phyloP scores from a whole-genome alignment of 805 yeast genomes.

The Babjeviella inositovora region DNA sequence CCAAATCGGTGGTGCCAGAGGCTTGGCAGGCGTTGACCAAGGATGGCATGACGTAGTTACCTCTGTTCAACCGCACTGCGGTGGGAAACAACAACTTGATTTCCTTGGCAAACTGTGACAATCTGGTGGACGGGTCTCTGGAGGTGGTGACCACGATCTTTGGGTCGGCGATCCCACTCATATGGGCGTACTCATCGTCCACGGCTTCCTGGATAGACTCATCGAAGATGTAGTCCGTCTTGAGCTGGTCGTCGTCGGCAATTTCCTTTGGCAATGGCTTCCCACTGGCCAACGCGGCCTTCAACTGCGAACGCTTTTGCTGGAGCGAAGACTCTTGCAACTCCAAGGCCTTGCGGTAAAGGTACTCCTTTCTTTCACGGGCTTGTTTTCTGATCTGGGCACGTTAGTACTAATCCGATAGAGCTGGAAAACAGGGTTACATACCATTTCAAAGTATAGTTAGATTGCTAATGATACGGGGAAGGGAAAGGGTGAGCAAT shows the following conservation, averaged over 20 bases:
- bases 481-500: too few species aligned
- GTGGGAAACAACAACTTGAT: slow-evolving; percentile 82
- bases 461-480: too few species aligned
- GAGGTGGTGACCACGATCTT: slow-evolving; percentile 86
- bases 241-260: slow-evolving; percentile 73
- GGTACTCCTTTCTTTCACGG: slow-evolving; percentile 87
- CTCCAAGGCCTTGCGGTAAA: slow-evolving; percentile 78
- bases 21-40: slow-evolving; percentile 71
- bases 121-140: slow-evolving; percentile 73
- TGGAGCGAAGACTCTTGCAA: slow-evolving; percentile 77
- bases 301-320: slow-evolving; percentile 74
- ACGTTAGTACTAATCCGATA: too few species aligned
- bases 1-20: slow-evolving; percentile 70
- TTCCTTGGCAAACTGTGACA: slow-evolving; percentile 88
- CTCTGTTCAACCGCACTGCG: slow-evolving; percentile 79
- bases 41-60: slow-evolving; percentile 77
- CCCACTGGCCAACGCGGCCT: slow-evolving; percentile 83
- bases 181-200: slow-evolving; percentile 84
- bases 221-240: slow-evolving; percentile 74
- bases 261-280: slow-evolving; percentile 80
- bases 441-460: too few species aligned
- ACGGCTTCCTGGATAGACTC: slow-evolving; percentile 52
- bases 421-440: too few species aligned
- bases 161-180: slow-evolving; percentile 85
- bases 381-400: slow-evolving; percentile 89